Base-by-base conservation (phyloP, 2,329 filamentous ascomycete species). In the Leptographium procerum region DNA sequence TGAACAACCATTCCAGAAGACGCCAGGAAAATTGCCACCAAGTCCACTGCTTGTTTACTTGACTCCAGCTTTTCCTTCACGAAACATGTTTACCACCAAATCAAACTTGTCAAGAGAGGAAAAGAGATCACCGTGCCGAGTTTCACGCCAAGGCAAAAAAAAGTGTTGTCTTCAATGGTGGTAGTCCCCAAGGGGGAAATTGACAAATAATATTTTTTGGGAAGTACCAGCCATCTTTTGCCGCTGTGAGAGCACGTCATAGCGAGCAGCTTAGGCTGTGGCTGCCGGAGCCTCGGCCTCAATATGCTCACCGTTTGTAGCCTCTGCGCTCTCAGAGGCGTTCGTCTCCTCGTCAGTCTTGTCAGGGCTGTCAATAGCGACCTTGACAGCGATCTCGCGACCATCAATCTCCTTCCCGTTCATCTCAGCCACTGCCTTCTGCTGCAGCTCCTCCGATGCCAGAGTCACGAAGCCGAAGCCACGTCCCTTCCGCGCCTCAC, bases 391-490 rank as follows among this genome's bases (percentile, higher is more conserved):
- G 67, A 99, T 99, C 80, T 97, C 92, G 70, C 94, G 92, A 64
- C 92, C 94, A 75, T 97, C 94, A 66, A 99, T 94, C 73, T 96
- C 89, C 85, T 96, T 97, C 77, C 91, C 94, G 77, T 99, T 96
- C 94, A 99, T 99, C 82, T 99, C 94, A 57, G 78, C 72, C 65
- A 96, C 95, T 65, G 94, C 94, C 87, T 96, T 96, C 78, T 95
- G 86, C 82, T 99, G 94, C 69, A 92, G 77, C 76, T 96, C 91
- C 81, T 99, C 92, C 22, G 90, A 95, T 64, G 87, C 88, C 62
- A 99, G 86, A 61, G 91, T 97, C 64, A 99, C 94, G 74, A 99
- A 99, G 66, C 94, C 94, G 73, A 99, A 99, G 65, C 94, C 94
- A 80, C 94, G 94, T 62, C 94, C 94, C 87, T 99, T 99, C 80